Conservation (phyloP, 768 basidiomycete species). For the Pleurotus platypus region DNA sequence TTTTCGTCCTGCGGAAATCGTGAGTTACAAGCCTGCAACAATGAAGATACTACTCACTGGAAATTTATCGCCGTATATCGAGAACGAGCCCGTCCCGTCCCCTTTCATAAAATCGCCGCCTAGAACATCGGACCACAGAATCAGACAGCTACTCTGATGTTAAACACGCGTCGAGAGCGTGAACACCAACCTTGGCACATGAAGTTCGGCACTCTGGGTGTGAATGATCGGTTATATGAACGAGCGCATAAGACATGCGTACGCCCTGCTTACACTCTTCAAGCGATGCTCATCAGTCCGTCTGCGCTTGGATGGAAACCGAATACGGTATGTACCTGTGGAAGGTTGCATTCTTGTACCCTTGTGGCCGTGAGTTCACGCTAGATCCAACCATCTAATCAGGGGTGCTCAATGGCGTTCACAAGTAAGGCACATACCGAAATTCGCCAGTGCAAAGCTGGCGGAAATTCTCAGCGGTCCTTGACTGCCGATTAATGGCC, state of each 20-base stretch:
- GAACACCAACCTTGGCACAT: slow-evolving; percentile 83
- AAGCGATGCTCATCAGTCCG: slow-evolving; percentile 7
- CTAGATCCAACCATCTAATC: slow-evolving; percentile 30
- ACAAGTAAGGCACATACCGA: slow-evolving; percentile 44
- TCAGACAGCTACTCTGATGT: too few species aligned
- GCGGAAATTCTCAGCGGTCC: slow-evolving; percentile 97
- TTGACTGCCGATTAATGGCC: slow-evolving; percentile 24
- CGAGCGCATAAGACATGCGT: neutral
- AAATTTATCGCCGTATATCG: slow-evolving; percentile 96
- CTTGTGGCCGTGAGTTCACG: slow-evolving; percentile 82
- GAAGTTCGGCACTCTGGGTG: slow-evolving; percentile 76
- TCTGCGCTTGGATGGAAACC: neutral
- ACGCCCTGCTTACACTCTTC: slow-evolving; percentile 58
- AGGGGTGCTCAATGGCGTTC: neutral
- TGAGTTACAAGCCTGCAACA: neutral
- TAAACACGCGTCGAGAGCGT: neutral
- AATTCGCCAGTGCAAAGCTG: slow-evolving; percentile 98
- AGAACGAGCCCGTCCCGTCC: slow-evolving; percentile 94
- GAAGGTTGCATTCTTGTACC: slow-evolving; percentile 89
- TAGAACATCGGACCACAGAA: neutral
- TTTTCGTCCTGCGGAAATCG: slow-evolving; percentile 75
- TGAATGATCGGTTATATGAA: neutral
- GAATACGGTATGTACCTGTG: slow-evolving; percentile 58
- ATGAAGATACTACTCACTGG: slow-evolving; percentile 46
- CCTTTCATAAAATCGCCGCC: slow-evolving; percentile 94